Evolutionary conservation across 2,329 filamentous ascomycete species (phyloP).

Genomic region (Epichloe festucae): DNA sequence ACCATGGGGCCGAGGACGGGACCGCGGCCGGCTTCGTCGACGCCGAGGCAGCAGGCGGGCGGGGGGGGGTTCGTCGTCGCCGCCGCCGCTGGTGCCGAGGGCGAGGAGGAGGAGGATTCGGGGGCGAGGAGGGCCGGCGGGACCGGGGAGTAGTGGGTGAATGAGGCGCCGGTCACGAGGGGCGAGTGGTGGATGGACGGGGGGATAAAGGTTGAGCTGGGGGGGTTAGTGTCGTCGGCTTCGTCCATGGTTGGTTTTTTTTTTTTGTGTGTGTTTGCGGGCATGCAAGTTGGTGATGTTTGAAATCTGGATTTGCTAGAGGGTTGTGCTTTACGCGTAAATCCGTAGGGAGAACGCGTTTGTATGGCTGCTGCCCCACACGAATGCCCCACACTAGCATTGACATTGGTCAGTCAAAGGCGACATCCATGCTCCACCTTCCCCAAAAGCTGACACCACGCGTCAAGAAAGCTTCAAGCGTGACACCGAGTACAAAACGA

Average conservation of each 20-base stretch:
- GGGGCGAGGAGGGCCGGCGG: constrained; percentile 44
- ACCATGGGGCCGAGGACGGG: constrained; percentile 81
- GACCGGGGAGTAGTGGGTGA: constrained; percentile 57
- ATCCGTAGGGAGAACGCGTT: constrained; percentile 6
- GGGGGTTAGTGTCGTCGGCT: not conserved
- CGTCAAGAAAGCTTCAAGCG: not conserved
- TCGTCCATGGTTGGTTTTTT: constrained; percentile 6
- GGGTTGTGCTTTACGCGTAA: constrained; percentile 1
- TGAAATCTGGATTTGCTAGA: not conserved
- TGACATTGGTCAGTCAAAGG: not conserved
- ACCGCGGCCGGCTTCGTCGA: constrained; percentile 88
- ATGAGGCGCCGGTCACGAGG: constrained; percentile 53
- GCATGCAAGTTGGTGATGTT: not conserved
- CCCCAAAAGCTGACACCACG: not conserved
- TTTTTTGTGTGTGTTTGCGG: too few relatives aligned
- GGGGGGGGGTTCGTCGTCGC: constrained; percentile 5
- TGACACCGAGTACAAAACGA: not conserved
- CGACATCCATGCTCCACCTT: not conserved
- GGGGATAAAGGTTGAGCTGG: constrained; percentile 39
- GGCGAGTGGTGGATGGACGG: constrained; percentile 49
- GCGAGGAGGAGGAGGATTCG: constrained; percentile 18
- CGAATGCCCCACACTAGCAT: not conserved
- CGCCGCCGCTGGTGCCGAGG: constrained; percentile 8
- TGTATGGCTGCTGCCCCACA: not conserved
- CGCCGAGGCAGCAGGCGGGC: constrained; percentile 58